phyloP scores from a whole-genome alignment of 202 grass and related monocot species.

The Elaeis oleifera region DNA sequence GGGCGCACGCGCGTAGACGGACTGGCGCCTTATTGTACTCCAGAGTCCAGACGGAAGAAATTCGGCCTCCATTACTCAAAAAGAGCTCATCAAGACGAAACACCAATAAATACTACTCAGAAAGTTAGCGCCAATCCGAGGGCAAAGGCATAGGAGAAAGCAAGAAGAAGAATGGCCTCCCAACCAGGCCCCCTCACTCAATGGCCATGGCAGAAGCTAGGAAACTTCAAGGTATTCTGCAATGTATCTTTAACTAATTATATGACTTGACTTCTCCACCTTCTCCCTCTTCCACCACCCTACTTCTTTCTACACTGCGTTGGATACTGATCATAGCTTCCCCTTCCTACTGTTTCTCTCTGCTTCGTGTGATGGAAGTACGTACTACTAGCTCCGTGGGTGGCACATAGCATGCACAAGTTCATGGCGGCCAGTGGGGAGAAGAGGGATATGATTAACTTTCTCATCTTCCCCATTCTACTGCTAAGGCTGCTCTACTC shows the following conservation, averaged over 20 bases:
- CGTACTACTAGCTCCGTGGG: conserved; percentile 53
- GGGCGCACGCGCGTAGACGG: too few relatives aligned
- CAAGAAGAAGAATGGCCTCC: conserved; percentile 34
- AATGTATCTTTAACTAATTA: too few relatives aligned
- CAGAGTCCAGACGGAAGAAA: too few relatives aligned
- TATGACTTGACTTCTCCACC: too few relatives aligned
- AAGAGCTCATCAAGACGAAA: too few relatives aligned
- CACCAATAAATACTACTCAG: too few relatives aligned
- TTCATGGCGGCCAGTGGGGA: conserved; percentile 28
- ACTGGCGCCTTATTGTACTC: too few relatives aligned
- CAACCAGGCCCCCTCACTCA: conserved; percentile 64
- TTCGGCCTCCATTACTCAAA: too few relatives aligned
- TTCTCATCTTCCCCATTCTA: conserved; percentile 41
- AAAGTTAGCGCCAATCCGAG: too few relatives aligned
- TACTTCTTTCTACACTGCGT: neutral
- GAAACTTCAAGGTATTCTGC: conserved; percentile 66
- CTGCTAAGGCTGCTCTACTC: conserved; percentile 55
- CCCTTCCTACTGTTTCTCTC: neutral
- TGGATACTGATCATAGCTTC: neutral
- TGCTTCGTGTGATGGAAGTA: conserved; percentile 36
- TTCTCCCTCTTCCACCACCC: neutral
- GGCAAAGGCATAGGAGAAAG: neutral
- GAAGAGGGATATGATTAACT: conserved; percentile 33
- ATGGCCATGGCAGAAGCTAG: conserved; percentile 87
- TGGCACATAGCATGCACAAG: conserved; percentile 38